Base-by-base conservation (phyloP, 495 filamentous ascomycete species). In the Tuber indicum region DNA sequence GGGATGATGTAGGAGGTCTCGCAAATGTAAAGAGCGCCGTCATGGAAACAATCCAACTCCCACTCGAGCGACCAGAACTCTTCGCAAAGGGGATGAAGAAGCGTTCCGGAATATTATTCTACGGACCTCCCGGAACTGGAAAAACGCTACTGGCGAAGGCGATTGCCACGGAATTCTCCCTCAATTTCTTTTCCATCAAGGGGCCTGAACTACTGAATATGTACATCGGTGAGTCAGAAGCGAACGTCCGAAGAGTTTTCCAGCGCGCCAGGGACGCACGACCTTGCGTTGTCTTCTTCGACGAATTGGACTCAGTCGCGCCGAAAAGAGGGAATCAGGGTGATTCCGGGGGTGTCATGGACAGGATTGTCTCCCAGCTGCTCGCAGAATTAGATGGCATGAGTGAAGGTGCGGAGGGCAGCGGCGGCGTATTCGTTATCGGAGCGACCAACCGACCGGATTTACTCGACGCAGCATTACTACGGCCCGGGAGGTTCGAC, bases 1-100 rank as follows among this genome's bases (percentile, higher is more conserved):
- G 96, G 96, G 91, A 94, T 75, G 96, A 99, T 84, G 96, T 99
- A 73, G 96, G 96, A 82, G 96, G 96, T 49, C 87, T 99, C 43
- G 90, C 90, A 42, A 93, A 97, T 80, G 94, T 98, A 82, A 98
- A 98, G 86, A 93, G 95, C 79, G 94, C 96, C 72, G 91, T 99
- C 74, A 91, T 94, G 84, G 96, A 99, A 83, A 99, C 96, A 1
- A 98, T 99, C 74, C 94, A 97, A 82, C 87, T 98, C 45, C 96
- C 96, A 0, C 89, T 98, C 10, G 92, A 97, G 79, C 89, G 94
- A 14, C 96, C 96, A 7, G 96, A 98, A 83, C 87, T 99, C 8
- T 99, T 99, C 82, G 94, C 94, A 47, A 95, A 94, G 86, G 96
- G 96, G 70, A 96, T 99, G 94, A 98, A 98, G 88, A 98, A 98